phyloP scores from a whole-genome alignment of 768 basidiomycete genomes.

The Lentinula aciculospora region DNA sequence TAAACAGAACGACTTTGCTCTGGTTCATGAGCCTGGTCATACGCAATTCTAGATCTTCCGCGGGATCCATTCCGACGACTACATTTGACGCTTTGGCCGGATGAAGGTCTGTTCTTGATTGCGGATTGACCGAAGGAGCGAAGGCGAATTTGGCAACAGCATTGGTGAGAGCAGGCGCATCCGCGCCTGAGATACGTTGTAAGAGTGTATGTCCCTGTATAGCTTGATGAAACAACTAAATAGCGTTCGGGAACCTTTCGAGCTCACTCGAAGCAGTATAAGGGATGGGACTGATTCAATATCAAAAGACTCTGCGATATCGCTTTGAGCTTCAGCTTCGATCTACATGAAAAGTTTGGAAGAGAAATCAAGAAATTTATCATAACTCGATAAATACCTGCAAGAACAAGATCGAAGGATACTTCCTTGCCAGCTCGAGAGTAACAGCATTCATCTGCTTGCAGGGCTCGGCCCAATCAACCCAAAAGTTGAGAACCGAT shows the following conservation, averaged over 20 bases:
- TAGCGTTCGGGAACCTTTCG: constrained; percentile 43
- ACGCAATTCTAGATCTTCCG: constrained; percentile 54
- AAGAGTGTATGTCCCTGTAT: constrained; percentile 85
- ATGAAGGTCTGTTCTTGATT: constrained; percentile 43
- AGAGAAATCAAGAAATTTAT: background rate
- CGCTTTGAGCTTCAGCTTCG: constrained; percentile 74
- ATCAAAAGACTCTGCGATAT: constrained; percentile 90
- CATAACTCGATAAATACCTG: constrained; percentile 48
- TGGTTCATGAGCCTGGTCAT: constrained; percentile 73
- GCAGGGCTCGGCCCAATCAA: constrained; percentile 90
- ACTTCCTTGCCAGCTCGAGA: constrained; percentile 65
- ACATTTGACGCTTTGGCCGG: constrained; percentile 20
- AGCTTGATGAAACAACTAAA: background rate
- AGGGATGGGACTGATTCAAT: constrained; percentile 87
- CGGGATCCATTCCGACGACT: constrained; percentile 8
- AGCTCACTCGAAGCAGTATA: constrained; percentile 71
- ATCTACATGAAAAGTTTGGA: constrained; percentile 43
- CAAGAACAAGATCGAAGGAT: constrained; percentile 65
- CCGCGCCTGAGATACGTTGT: constrained; percentile 74
- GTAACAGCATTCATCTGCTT: constrained; percentile 82
- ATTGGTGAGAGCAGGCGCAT: constrained; percentile 58
- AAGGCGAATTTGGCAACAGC: constrained; percentile 54
- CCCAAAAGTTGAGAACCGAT: constrained; percentile 94
- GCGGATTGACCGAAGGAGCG: constrained; percentile 29
- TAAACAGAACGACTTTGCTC: constrained; percentile 77